Percentiles rank a stretch among this genome's conserved stretches.
Conservation (phyloP, 495 filamentous ascomycete species). For the Aspergillus indologenus region DNA sequence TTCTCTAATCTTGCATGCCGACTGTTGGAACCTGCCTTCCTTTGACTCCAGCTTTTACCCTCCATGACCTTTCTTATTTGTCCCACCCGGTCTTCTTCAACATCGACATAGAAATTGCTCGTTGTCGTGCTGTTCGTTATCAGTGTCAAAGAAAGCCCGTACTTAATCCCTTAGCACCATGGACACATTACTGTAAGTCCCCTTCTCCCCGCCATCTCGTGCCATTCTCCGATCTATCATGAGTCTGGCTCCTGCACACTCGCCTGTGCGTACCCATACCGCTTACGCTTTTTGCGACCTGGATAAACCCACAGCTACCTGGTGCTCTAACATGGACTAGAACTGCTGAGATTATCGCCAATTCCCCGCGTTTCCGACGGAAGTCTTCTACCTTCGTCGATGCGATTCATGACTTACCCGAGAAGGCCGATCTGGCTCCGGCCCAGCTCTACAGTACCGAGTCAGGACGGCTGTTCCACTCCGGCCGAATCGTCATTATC, state of each 20-base stretch:
- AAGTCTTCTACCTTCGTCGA: conserved; percentile 95
- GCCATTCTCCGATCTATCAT: not conserved
- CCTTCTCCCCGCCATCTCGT: not conserved
- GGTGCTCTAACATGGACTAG: conserved; percentile 33
- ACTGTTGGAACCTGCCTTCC: not conserved
- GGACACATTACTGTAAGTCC: conserved; percentile 77
- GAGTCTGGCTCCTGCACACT: not conserved
- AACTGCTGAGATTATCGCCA: conserved; percentile 83
- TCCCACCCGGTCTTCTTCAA: too few relatives aligned
- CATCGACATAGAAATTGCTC: not conserved
- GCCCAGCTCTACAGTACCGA: conserved; percentile 98
- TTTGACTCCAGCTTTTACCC: too few relatives aligned
- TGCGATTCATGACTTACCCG: conserved; percentile 90
- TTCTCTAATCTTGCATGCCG: conserved; percentile 5
- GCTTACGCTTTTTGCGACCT: not conserved
- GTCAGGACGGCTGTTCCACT: conserved; percentile 95
- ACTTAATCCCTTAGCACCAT: conserved; percentile 38
- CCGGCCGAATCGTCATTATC: conserved; percentile 92
- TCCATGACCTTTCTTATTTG: too few relatives aligned
- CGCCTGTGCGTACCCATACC: not conserved
- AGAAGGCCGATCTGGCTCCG: conserved; percentile 82
- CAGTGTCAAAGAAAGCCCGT: not conserved
- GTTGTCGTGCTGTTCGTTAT: not conserved
- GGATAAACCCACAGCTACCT: not conserved
- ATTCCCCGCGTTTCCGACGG: conserved; percentile 77